Percentiles rank a stretch among this genome's conserved stretches.
These are phyloP conservation scores for Fusarium zealandicum DNA, from an alignment of 2,329 filamentous ascomycete genomes.

Conservation along the genomic window DNA sequence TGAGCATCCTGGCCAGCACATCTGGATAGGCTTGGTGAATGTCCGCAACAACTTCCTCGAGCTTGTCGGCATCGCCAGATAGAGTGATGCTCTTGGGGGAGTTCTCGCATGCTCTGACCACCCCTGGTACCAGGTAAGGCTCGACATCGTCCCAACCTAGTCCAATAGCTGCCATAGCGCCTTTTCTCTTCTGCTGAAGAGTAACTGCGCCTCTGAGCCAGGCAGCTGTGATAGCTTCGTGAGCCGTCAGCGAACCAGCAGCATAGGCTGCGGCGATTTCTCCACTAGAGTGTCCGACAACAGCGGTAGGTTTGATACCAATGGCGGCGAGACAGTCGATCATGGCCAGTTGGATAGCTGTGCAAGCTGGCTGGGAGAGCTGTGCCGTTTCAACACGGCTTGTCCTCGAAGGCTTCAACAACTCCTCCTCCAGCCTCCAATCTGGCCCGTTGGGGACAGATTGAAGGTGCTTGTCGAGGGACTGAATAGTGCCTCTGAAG, in stretches of 20 bases:
- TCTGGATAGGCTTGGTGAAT: slow-evolving; percentile 43
- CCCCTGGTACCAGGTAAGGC: slow-evolving; percentile 36
- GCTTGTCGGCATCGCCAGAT: slow-evolving; percentile 41
- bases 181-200: slow-evolving; percentile 8
- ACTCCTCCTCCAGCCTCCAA: not conserved
- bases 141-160: slow-evolving; percentile 41
- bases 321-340: slow-evolving; percentile 50
- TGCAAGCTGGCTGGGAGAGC: not conserved
- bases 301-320: slow-evolving; percentile 52
- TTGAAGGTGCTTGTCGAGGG: slow-evolving; percentile 43
- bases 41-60: slow-evolving; percentile 39
- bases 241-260: slow-evolving; percentile 45
- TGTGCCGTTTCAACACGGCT: slow-evolving; percentile 49
- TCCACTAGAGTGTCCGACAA: slow-evolving; percentile 56
- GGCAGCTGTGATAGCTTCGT: slow-evolving; percentile 50
- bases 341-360: slow-evolving; percentile 53
- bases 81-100: slow-evolving; percentile 49
- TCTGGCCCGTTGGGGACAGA: not conserved
- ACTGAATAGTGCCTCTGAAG: slow-evolving; percentile 43
- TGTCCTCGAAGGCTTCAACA: slow-evolving; percentile 18
- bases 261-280: slow-evolving; percentile 53
- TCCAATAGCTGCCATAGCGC: slow-evolving; percentile 52
- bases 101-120: slow-evolving; percentile 50
- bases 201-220: too few species aligned
- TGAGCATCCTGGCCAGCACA: slow-evolving; percentile 44